Percentiles rank a stretch among this genome's conserved stretches.
phyloP scores from a whole-genome alignment of 495 filamentous ascomycete species.

The Cenococcum geophilum region DNA sequence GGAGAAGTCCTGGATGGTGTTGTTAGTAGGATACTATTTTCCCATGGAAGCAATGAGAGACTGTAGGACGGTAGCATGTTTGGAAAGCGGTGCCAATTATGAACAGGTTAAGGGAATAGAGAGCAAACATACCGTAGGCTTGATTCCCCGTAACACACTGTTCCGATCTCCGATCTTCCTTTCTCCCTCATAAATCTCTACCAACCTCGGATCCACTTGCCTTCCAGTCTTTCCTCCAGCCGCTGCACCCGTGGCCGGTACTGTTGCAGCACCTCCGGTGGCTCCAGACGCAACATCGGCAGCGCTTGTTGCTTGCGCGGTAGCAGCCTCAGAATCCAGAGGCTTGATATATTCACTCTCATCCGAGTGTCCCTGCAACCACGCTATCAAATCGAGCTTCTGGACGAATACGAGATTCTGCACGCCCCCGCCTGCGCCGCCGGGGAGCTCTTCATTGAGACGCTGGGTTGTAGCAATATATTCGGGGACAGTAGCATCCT shows the following conservation, averaged over 20 bases:
- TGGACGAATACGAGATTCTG: conserved; percentile 86
- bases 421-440: conserved; percentile 52
- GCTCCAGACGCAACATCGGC: conserved; percentile 50
- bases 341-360: conserved; percentile 89
- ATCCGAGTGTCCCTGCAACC: conserved; percentile 82
- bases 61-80: neutral
- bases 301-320: conserved; percentile 42
- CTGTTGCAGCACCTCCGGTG: conserved; percentile 31
- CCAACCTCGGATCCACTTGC: conserved; percentile 69
- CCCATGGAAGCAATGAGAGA: neutral
- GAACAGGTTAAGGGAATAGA: neutral
- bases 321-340: conserved; percentile 53
- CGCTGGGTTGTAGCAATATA: conserved; percentile 79
- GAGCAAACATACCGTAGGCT: conserved; percentile 64
- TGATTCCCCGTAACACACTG: conserved; percentile 77
- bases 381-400: conserved; percentile 81
- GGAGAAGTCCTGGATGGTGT: conserved; percentile 71
- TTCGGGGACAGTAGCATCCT: conserved; percentile 76
- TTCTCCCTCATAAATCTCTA: conserved; percentile 86
- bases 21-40: conserved; percentile 20
- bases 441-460: conserved; percentile 71
- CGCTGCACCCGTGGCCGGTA: conserved; percentile 38
- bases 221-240: conserved; percentile 42
- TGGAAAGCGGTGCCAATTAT: neutral
- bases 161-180: conserved; percentile 89